Evolutionary conservation across 2,329 filamentous ascomycete genomes (phyloP), one percentile per base, ranked within the genome.

Genomic region (Elsinoe ampelina): DNA sequence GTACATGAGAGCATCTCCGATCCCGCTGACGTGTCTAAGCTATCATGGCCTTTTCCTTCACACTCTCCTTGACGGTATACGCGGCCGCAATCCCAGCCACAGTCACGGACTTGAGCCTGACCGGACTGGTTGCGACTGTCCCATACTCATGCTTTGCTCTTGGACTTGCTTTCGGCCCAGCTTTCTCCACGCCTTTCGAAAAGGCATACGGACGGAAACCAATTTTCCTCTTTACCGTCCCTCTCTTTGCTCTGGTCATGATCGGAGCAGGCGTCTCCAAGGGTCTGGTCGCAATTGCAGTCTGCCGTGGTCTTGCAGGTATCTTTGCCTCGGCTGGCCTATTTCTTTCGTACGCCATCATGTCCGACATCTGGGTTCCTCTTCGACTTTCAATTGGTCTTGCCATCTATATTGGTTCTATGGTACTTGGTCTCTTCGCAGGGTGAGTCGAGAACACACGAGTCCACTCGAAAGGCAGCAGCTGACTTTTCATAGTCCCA

Each of bases 181-280:
- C 85, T 1, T 85, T 86, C 1, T 72, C 89, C 6, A 86, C 82
- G 3, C 54, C 54, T 20, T 47, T 56, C 30, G 54, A 56, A 32
- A 86, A 90, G 71, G 73, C 87, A 36, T 80, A 77, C 62, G 87
- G 87, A 34, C 81, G 87, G 19, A 77, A 82, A 38, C 67, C 86
- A 17, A 87, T 89, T 67, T 83, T 83, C 58, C 67, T 89, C 61
- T 83, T 87, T 67, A 82, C 80, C 51, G 76, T 87, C 58, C 83
- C 79, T 6, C 77, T 82, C 47, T 86, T 83, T 6, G 80, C 80
- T 1, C 79, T 77, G 2, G 74, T 77, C 59, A 71, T 68, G 0
- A 61, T 76, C 0, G 74, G 71, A 0, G 64, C 71, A 1, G 73
- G 72, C 0, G 68, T 75, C 19, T 68, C 68, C 58, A 83, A 86